These are phyloP conservation scores for Backusella tuberculispora DNA, from an alignment of 192 early-diverging fungal species.

Conservation along the genomic window DNA sequence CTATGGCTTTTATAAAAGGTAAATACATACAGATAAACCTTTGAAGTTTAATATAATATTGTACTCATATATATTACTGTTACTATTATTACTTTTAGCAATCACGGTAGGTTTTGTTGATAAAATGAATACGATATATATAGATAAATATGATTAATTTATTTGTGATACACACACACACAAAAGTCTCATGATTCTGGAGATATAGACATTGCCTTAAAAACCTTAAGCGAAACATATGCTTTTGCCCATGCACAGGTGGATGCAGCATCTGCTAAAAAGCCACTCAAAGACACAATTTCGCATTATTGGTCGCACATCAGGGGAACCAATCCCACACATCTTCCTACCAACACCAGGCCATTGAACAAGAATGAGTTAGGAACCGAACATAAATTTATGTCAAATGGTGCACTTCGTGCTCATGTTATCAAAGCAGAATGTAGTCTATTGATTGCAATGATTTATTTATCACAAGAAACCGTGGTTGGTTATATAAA, in stretches of 20 bases:
- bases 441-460: constrained; percentile 47
- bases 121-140: not conserved
- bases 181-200: constrained; percentile 46
- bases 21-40: not conserved
- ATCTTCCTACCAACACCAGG: constrained; percentile 34
- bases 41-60: not conserved
- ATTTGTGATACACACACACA: not conserved
- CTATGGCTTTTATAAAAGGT: constrained; percentile 63
- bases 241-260: constrained; percentile 53
- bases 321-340: constrained; percentile 38
- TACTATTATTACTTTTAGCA: constrained; percentile 15
- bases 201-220: constrained; percentile 49
- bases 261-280: constrained; percentile 49
- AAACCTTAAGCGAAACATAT: constrained; percentile 45
- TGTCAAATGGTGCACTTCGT: constrained; percentile 58
- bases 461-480: constrained; percentile 54
- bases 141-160: not conserved
- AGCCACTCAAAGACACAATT: constrained; percentile 39
- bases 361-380: constrained; percentile 26
- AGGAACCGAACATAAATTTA: constrained; percentile 31
- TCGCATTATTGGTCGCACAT: constrained; percentile 47
- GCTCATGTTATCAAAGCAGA: constrained; percentile 57
- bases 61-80: no score
- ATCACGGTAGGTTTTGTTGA: constrained; percentile 26
- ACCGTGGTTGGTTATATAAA: constrained; percentile 57